Evolutionary conservation across 805 yeast species (phyloP).

Genomic region (Kodamaea fukazawae): DNA sequence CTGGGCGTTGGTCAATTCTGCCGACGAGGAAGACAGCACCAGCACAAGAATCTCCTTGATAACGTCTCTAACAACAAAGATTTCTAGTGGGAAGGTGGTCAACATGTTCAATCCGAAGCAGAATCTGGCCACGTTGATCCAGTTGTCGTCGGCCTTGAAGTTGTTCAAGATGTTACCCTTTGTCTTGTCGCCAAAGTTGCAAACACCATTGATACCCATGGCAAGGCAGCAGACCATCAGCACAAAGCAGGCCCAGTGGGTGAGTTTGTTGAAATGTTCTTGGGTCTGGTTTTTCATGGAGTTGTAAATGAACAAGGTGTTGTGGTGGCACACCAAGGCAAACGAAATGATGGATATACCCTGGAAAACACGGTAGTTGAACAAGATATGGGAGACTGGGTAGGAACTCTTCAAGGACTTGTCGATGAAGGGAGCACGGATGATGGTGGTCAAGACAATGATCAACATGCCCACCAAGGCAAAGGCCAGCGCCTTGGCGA

Average conservation of each 20-base stretch:
- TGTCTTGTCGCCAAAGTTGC: constrained; percentile 71
- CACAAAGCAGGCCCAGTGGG: constrained; percentile 79
- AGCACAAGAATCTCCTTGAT: constrained; percentile 54
- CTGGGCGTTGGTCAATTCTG: constrained; percentile 41
- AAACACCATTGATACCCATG: constrained; percentile 77
- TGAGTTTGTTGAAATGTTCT: constrained; percentile 68
- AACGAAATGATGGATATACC: constrained; percentile 93
- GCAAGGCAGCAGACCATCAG: constrained; percentile 75
- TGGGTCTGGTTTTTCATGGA: constrained; percentile 76
- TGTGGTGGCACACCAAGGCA: constrained; percentile 95
- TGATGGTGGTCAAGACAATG: constrained; percentile 69
- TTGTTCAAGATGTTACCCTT: constrained; percentile 88
- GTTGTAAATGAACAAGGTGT: constrained; percentile 84
- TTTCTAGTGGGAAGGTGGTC: constrained; percentile 86
- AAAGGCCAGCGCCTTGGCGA: constrained; percentile 83
- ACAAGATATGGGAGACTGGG: constrained; percentile 43
- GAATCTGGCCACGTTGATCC: constrained; percentile 82
- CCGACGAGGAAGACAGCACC: constrained; percentile 2
- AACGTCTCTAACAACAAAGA: constrained; percentile 88
- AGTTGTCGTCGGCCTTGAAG: constrained; percentile 69
- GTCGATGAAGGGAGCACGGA: constrained; percentile 66
- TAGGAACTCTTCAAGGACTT: constrained; percentile 48
- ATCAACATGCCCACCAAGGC: constrained; percentile 83
- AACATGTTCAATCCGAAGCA: constrained; percentile 92
- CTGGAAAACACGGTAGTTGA: constrained; percentile 71